A percentile compares a stretch with the other conserved stretches of the same genome.
Conservation (phyloP, 192 early-diverging fungal genomes). For the Entomortierella lignicola region DNA sequence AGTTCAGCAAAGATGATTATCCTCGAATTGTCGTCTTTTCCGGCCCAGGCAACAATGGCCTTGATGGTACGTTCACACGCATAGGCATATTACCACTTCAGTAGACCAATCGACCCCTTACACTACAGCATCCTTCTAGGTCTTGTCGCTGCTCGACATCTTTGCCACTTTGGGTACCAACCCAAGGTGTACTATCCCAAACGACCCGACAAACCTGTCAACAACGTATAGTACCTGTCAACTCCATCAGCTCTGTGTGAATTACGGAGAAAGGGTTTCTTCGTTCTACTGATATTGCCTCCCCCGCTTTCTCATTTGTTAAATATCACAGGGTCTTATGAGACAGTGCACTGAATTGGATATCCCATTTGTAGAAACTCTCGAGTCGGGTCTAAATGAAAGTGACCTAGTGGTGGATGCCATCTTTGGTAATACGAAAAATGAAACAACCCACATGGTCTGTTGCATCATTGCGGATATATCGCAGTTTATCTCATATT, state of each 20-base stretch:
- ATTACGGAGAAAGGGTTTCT: too few relatives aligned
- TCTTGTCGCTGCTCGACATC: constrained; percentile 92
- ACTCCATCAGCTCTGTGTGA: not conserved
- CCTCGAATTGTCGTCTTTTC: constrained; percentile 75
- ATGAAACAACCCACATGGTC: not conserved
- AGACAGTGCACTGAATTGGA: constrained; percentile 77
- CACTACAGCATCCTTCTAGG: constrained; percentile 46
- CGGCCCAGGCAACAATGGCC: constrained; percentile 97
- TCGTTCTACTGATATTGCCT: too few relatives aligned
- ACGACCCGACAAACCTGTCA: constrained; percentile 73
- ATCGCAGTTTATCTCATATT: not conserved
- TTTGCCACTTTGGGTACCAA: constrained; percentile 89
- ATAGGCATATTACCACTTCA: too few relatives aligned
- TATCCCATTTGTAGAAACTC: constrained; percentile 67
- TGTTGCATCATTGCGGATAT: not conserved
- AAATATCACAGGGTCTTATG: constrained; percentile 65
- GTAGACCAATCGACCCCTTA: not conserved
- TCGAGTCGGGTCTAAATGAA: constrained; percentile 51
- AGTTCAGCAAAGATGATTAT: constrained; percentile 65
- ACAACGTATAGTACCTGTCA: constrained; percentile 3
- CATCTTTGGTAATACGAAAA: constrained; percentile 75
- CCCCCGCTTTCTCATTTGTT: too few relatives aligned
- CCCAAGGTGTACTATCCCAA: constrained; percentile 88
- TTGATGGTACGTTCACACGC: constrained; percentile 75
- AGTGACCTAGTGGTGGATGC: constrained; percentile 86